A percentile compares a stretch with the other conserved stretches of the same genome.
Evolutionary conservation across 176 grass and related monocot species (phyloP).

Genomic region (Juncus inflexus): DNA sequence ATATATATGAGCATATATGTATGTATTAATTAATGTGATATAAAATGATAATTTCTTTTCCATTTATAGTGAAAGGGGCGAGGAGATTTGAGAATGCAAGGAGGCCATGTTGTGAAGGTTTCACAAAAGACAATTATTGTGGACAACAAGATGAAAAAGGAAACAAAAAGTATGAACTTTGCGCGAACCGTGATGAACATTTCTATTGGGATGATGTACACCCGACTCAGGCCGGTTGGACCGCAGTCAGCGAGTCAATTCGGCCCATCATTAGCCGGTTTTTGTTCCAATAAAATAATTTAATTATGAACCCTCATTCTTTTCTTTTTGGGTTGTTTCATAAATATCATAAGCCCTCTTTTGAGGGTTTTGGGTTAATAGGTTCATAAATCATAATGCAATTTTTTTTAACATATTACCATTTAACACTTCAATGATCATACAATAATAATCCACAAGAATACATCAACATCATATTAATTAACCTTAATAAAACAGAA

Average conservation of each 20-base stretch:
- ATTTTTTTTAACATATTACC: no score
- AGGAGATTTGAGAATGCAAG: slow-evolving; percentile 29
- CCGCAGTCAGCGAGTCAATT: slow-evolving; percentile 45
- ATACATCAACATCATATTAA: no score
- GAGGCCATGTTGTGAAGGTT: slow-evolving; percentile 64
- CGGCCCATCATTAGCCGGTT: slow-evolving; percentile 31
- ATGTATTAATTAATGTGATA: no score
- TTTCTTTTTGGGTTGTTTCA: no score
- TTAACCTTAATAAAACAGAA: no score
- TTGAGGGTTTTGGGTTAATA: no score
- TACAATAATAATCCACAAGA: no score
- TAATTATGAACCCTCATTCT: no score
- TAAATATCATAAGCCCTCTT: no score
- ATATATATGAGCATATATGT: no score
- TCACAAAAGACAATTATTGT: slow-evolving; percentile 40
- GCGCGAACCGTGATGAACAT: slow-evolving; percentile 30
- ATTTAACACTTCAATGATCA: no score
- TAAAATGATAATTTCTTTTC: slow-evolving; percentile 1
- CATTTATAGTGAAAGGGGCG: slow-evolving; percentile 7
- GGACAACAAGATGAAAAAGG: slow-evolving; percentile 63
- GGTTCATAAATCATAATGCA: no score
- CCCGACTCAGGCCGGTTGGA: slow-evolving; percentile 81
- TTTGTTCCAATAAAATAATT: slow-evolving; percentile 25
- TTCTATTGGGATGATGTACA: slow-evolving; percentile 90
- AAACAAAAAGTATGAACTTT: slow-evolving; percentile 42